These are phyloP conservation scores for Cyclanthera cordifolia DNA, from an alignment of 306 rosid species.

Conservation along the genomic window DNA sequence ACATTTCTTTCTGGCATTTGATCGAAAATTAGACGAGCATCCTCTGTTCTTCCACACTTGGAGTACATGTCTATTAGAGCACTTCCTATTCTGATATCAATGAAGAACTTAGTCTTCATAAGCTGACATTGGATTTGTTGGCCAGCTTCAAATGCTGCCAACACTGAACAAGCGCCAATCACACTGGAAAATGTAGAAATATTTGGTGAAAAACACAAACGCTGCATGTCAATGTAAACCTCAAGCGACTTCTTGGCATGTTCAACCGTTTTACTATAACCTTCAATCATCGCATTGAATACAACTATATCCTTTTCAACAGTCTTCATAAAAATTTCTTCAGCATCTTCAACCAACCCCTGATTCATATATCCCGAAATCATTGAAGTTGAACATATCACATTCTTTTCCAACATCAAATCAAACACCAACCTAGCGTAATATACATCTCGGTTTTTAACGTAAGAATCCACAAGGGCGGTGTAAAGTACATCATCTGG, in stretches of 20 bases:
- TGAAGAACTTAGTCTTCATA: slow-evolving; percentile 43
- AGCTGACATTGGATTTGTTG: slow-evolving; percentile 70
- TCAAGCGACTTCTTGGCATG: slow-evolving; percentile 47
- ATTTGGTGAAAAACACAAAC: slow-evolving; percentile 51
- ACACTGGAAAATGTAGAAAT: slow-evolving; percentile 77
- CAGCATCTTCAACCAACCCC: slow-evolving; percentile 49
- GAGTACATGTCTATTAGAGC: slow-evolving; percentile 80
- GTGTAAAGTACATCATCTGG: slow-evolving; percentile 74
- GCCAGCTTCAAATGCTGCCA: slow-evolving; percentile 52
- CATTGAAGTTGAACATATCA: slow-evolving; percentile 69
- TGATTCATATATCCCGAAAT: slow-evolving; percentile 83
- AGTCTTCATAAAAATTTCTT: slow-evolving; percentile 45
- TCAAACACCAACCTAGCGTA: slow-evolving; percentile 67
- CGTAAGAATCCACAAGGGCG: slow-evolving; percentile 56
- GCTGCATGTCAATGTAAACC: slow-evolving; percentile 64
- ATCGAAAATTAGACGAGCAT: slow-evolving; percentile 52
- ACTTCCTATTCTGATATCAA: slow-evolving; percentile 56
- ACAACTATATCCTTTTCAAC: slow-evolving; percentile 59
- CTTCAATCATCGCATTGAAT: slow-evolving; percentile 92
- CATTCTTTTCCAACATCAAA: slow-evolving; percentile 46
- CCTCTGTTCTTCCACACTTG: slow-evolving; percentile 54
- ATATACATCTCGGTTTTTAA: slow-evolving; percentile 45
- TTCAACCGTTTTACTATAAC: slow-evolving; percentile 59
- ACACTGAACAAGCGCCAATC: slow-evolving; percentile 69
- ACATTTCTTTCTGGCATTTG: slow-evolving; percentile 61